Percentiles rank a stretch among this genome's conserved stretches.
phyloP scores from a whole-genome alignment of 768 basidiomycete genomes.

The Brasilioporus rufonigricans region DNA sequence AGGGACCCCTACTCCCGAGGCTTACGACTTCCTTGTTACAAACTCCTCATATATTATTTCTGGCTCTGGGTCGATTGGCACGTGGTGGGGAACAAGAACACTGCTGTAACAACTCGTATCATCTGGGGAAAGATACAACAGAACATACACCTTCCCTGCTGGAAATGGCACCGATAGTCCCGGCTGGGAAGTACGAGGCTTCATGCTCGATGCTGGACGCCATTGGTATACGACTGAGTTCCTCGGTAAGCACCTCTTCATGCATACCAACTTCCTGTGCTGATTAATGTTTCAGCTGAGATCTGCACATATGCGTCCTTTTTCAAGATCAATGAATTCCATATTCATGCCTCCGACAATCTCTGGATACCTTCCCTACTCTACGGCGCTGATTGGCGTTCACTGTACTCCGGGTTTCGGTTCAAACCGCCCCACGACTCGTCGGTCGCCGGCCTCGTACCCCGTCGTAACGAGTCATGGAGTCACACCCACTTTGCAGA shows the following conservation, averaged over 20 bases:
- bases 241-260: slow-evolving; percentile 26
- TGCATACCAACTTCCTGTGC: not conserved
- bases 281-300: slow-evolving; percentile 30
- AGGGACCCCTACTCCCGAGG: slow-evolving; percentile 37
- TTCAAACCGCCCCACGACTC: slow-evolving; percentile 37
- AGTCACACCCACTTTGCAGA: slow-evolving; percentile 28
- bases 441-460: slow-evolving; percentile 35
- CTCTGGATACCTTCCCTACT: slow-evolving; percentile 41
- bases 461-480: slow-evolving; percentile 42
- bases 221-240: slow-evolving; percentile 43
- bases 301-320: slow-evolving; percentile 44
- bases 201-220: slow-evolving; percentile 47
- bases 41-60: slow-evolving; percentile 31
- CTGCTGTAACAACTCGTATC: slow-evolving; percentile 40
- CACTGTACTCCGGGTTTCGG: slow-evolving; percentile 42
- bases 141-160: slow-evolving; percentile 26
- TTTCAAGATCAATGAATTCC: slow-evolving; percentile 45
- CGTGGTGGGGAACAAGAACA: slow-evolving; percentile 46
- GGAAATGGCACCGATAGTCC: slow-evolving; percentile 39
- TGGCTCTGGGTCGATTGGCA: slow-evolving; percentile 35
- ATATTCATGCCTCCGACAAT: slow-evolving; percentile 44
- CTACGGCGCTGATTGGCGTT: slow-evolving; percentile 37
- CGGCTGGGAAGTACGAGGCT: slow-evolving; percentile 44
- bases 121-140: slow-evolving; percentile 6
- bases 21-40: slow-evolving; percentile 37